These are phyloP conservation scores for Crataegus laevigata DNA, from an alignment of 306 rosid genomes.

Conservation along the genomic window DNA sequence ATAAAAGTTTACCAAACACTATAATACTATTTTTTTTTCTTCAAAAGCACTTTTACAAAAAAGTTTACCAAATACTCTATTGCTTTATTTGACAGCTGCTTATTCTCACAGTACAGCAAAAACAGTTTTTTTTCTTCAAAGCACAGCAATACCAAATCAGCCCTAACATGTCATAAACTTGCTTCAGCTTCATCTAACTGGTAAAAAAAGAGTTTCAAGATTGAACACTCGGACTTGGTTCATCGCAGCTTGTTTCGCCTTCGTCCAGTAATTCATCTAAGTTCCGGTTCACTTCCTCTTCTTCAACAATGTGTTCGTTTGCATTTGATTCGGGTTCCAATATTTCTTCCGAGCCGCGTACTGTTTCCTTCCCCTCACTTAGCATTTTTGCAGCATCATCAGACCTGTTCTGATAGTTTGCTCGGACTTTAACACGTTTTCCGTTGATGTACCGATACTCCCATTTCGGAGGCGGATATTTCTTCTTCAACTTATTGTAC, in stretches of 20 bases:
- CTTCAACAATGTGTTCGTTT: constrained; percentile 21
- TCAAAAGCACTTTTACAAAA: no score
- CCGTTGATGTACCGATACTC: constrained; percentile 62
- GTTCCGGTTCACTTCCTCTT: constrained; percentile 6
- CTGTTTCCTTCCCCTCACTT: constrained; percentile 16
- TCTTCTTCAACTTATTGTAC: constrained; percentile 46
- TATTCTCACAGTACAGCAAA: no score
- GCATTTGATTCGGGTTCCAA: constrained; percentile 25
- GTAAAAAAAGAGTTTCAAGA: constrained; percentile 10
- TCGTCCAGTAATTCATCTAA: constrained; percentile 7
- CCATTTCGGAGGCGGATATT: constrained; percentile 80
- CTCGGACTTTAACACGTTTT: constrained; percentile 52
- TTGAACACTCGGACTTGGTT: constrained; percentile 15
- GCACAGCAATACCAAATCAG: no score
- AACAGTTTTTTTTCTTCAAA: no score
- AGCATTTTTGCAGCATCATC: constrained; percentile 9
- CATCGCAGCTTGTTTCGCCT: constrained; percentile 19
- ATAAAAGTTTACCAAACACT: no score
- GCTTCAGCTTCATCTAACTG: background rate
- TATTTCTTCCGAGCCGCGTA: constrained; percentile 15
- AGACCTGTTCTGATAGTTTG: constrained; percentile 13
- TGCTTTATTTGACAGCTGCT: no score
- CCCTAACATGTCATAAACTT: background rate
- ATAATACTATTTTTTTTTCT: no score
- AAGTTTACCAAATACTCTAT: no score